Conservation (phyloP, 306 rosid genomes). For the Inga leiocalycina region DNA sequence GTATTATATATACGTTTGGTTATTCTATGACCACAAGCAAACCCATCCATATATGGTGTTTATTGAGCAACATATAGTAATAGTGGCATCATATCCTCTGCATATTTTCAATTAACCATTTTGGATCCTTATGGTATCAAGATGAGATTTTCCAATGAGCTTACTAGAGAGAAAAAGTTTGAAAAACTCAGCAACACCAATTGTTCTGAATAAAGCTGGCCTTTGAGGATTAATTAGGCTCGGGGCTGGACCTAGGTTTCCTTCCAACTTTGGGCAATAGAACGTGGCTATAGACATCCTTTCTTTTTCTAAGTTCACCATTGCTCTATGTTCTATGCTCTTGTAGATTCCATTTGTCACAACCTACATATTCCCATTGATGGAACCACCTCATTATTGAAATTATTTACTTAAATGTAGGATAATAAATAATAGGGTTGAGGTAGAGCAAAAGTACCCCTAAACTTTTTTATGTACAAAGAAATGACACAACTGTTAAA, state of each 20-base stretch:
- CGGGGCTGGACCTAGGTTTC: not conserved
- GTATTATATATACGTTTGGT: not conserved
- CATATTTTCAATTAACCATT: too few relatives aligned
- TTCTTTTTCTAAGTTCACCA: not conserved
- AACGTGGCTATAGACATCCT: not conserved
- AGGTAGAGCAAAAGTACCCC: too few relatives aligned
- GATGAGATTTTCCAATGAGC: not conserved
- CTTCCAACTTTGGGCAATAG: not conserved
- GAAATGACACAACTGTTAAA: too few relatives aligned
- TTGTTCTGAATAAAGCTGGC: not conserved
- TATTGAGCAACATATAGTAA: not conserved
- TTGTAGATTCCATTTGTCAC: not conserved
- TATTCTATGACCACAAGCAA: not conserved
- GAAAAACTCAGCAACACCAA: not conserved
- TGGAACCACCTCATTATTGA: too few relatives aligned
- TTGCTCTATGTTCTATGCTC: not conserved
- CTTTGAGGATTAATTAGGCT: not conserved
- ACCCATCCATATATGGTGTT: not conserved
- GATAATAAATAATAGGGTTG: too few relatives aligned
- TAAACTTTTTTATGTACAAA: not conserved
- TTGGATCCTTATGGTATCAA: not conserved
- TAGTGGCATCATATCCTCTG: not conserved
- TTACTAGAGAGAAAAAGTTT: not conserved
- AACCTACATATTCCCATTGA: too few relatives aligned
- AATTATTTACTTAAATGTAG: too few relatives aligned